These are phyloP conservation scores for Penicillium polonicum DNA, from an alignment of 2,329 filamentous ascomycete species.

Conservation along the genomic window DNA sequence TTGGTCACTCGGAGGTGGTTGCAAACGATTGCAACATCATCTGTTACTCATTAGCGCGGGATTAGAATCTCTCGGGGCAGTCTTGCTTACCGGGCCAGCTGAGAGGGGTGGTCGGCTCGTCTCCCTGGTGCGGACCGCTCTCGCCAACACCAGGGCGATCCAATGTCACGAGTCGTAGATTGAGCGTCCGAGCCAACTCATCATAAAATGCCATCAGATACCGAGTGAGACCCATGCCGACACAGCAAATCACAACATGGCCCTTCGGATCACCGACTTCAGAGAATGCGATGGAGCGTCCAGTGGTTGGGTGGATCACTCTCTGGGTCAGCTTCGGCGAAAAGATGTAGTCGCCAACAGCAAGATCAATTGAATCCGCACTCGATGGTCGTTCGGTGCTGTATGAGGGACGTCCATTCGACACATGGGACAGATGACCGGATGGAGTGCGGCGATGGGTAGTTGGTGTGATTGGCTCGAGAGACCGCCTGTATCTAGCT, in stretches of 20 bases:
- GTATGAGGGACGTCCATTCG: constrained; percentile 45
- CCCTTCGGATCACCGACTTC: constrained; percentile 93
- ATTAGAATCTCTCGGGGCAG: neutral
- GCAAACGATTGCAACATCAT: constrained; percentile 91
- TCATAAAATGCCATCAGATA: constrained; percentile 98
- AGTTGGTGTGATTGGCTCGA: constrained; percentile 30
- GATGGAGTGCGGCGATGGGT: constrained; percentile 43
- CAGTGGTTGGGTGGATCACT: constrained; percentile 80
- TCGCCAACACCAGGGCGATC: constrained; percentile 93
- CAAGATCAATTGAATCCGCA: constrained; percentile 82
- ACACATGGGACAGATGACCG: constrained; percentile 35
- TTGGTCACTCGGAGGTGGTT: constrained; percentile 88
- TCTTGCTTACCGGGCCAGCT: constrained; percentile 63
- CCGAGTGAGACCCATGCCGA: constrained; percentile 94
- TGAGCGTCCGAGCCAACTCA: constrained; percentile 84
- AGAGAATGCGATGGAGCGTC: constrained; percentile 88
- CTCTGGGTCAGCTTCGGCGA: constrained; percentile 84
- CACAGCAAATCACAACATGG: constrained; percentile 90
- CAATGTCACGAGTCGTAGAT: constrained; percentile 85
- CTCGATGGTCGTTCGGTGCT: constrained; percentile 73
- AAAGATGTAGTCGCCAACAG: constrained; percentile 79
- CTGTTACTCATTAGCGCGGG: constrained; percentile 25
- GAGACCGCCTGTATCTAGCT: constrained; percentile 27
- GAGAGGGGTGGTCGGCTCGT: constrained; percentile 79
- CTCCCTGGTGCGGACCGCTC: constrained; percentile 73